Base-by-base conservation (phyloP, 805 yeast species). In the Torulaspora quercuum region DNA sequence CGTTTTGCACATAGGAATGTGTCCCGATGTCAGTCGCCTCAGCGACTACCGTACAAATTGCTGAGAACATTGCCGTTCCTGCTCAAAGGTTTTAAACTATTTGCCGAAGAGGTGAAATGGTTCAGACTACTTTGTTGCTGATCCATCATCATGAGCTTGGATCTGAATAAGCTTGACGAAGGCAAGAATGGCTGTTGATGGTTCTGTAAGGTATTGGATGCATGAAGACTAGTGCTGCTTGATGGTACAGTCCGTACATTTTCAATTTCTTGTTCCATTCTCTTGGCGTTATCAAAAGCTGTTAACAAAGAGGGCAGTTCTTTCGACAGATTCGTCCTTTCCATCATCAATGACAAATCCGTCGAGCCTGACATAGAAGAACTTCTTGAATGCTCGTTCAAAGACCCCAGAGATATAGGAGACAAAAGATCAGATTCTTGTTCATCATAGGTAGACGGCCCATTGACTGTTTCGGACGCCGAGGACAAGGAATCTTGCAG, bases 231-330 rank as follows among this genome's bases (percentile, higher is more conserved):
- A 8, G 30, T 12, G n/a, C n/a, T 5, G 23, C 6, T 12, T 19
- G 25, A 12, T 18, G 44, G 40, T 19, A 17, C 25, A n/a, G 27
- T 35, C 12, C 50, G 41, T 2, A 44, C 45, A 26, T 46, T 58
- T 33, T 49, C 53, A 9, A 69, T 45, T 38, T 78, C 85, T 44
- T 73, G 72, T 39, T 77, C 82, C 10, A 76, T 60, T 23, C 68
- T 72, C 45, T 69, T 75, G 3, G 81, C 82, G 42, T 76, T 75
- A 53, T 76, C 72, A 51, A 81, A 82, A 11, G 86, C 88, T 14
- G 75, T 67, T 71, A 81, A 65, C 50, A 82, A 58, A 41, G 71
- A 72, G 1, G 90, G 90, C 43, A 82, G 55, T 52, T 80, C 84
- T 33, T 78, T 82, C 1, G 78, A 52, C 10, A 82, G 62, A 6